phyloP scores from a whole-genome alignment of 306 rosid genomes.

The Cicer pinnatifidum region DNA sequence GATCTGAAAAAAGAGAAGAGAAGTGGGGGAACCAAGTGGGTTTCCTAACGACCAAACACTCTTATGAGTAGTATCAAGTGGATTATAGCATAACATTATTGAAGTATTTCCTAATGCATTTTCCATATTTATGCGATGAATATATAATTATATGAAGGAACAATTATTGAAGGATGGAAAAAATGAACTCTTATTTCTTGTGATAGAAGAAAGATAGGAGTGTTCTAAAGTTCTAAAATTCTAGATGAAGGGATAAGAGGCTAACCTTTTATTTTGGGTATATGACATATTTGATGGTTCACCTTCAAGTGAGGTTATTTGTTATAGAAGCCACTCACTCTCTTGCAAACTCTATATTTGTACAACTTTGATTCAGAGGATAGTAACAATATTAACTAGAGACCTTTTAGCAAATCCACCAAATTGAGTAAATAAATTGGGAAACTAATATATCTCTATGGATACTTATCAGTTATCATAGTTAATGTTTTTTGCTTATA shows the following conservation, averaged over 20 bases:
- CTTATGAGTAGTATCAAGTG: not conserved
- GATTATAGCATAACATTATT: conserved; percentile 53
- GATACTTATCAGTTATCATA: too few relatives aligned
- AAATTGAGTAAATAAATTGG: conserved; percentile 2
- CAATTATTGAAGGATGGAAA: not conserved
- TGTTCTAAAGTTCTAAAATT: not conserved
- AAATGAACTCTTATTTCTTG: not conserved
- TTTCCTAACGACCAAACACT: conserved; percentile 40
- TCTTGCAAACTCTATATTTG: conserved; percentile 23
- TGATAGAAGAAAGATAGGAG: not conserved
- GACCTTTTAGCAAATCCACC: conserved; percentile 32
- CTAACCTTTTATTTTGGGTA: conserved; percentile 47
- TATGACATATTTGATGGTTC: conserved; percentile 41
- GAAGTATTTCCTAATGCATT: conserved; percentile 14
- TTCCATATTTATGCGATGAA: conserved; percentile 10
- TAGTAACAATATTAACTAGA: conserved; percentile 12
- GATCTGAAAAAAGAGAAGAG: conserved; percentile 62
- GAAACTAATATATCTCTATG: not conserved
- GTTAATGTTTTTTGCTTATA: too few relatives aligned
- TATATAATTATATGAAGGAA: not conserved
- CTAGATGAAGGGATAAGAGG: conserved; percentile 38
- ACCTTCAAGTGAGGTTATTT: conserved; percentile 44
- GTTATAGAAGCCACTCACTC: conserved; percentile 30
- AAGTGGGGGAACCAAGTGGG: conserved; percentile 52
- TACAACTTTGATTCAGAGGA: conserved; percentile 19